Base-by-base conservation (phyloP, 176 grass and related monocot species). In the Stipa capillata region DNA sequence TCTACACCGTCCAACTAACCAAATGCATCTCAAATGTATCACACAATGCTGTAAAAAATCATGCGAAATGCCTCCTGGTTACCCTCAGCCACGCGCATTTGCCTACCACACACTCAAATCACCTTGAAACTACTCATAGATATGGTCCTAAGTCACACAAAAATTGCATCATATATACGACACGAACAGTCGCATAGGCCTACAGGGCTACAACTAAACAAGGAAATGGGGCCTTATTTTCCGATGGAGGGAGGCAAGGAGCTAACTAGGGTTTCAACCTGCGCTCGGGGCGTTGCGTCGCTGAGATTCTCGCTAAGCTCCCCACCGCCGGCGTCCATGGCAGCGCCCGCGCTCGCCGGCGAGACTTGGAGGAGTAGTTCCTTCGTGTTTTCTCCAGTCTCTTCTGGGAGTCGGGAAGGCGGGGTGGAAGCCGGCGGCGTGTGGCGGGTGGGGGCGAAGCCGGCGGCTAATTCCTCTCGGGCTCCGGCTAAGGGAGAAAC, bases 231-330 rank as follows among this genome's bases (percentile, higher is more conserved):
- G 62, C 16, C 20, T 2, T 10, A 45, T 62, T 58, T 61, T 1
- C 35, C 59, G 31, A 3, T 47, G 18, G 31, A 65, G 60, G 33
- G 31, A 70, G 5, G 55, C 20, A 33, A 56, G 25, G 48, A 54
- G 31, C n/a, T n/a, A n/a, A n/a, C 24, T 86, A 86, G 59, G 77
- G 58, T 74, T 79, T 65, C 60, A 58, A 74, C 76, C 77, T 80
- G 76, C 4, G 15, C 37, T 39, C 2, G 58, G 10, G 37, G 6
- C 55, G 37, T 27, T 7, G 37, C 49, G 36, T 8, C 56, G 15
- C 48, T 0, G 55, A 17, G 76, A 14, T 52, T 25, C 76, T 20
- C 18, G 20, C 21, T 23, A 36, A 69, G 37, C n/a, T 73, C 29
- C 44, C 1, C 76, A 13, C 16, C 24, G 32, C 59, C 21, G 2